phyloP scores from a whole-genome alignment of 1,284 basidiomycete species.

The Paramarasmius palmivorus region DNA sequence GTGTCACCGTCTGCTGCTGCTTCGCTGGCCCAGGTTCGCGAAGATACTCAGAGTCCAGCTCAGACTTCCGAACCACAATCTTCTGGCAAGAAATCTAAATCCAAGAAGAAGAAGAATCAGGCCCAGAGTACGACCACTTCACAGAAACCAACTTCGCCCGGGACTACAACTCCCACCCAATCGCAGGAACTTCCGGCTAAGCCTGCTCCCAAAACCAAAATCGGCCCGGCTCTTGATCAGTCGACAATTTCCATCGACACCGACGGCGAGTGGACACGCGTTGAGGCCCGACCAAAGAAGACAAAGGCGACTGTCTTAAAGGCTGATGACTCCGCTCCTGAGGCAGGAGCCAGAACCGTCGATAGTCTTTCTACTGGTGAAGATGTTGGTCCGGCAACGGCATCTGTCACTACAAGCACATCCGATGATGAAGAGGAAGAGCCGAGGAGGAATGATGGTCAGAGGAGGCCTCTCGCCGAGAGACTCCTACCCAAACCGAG shows the following conservation, averaged over 20 bases:
- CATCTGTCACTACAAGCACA: slow-evolving; percentile 49
- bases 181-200: not conserved
- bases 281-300: slow-evolving; percentile 32
- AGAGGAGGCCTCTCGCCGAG: slow-evolving; percentile 54
- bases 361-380: slow-evolving; percentile 12
- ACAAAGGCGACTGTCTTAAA: not conserved
- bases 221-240: slow-evolving; percentile 14
- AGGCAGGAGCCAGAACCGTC: slow-evolving; percentile 9
- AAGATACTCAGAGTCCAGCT: slow-evolving; percentile 1
- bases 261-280: slow-evolving; percentile 52
- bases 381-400: slow-evolving; percentile 28
- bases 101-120: slow-evolving; percentile 43
- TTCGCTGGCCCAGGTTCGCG: slow-evolving; percentile 6
- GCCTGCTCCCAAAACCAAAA: not conserved
- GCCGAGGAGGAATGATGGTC: slow-evolving; percentile 26
- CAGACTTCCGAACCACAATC: slow-evolving; percentile 13
- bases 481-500: slow-evolving; percentile 56
- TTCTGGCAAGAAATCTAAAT: slow-evolving; percentile 17
- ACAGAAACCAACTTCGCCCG: not conserved
- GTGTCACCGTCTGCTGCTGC: slow-evolving; percentile 9
- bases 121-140: not conserved
- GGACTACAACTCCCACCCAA: not conserved
- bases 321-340: slow-evolving; percentile 11
- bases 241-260: slow-evolving; percentile 31
- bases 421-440: slow-evolving; percentile 46